Base-by-base conservation (phyloP, 352 stramenopile species). In the Blastocystis sp. region DNA sequence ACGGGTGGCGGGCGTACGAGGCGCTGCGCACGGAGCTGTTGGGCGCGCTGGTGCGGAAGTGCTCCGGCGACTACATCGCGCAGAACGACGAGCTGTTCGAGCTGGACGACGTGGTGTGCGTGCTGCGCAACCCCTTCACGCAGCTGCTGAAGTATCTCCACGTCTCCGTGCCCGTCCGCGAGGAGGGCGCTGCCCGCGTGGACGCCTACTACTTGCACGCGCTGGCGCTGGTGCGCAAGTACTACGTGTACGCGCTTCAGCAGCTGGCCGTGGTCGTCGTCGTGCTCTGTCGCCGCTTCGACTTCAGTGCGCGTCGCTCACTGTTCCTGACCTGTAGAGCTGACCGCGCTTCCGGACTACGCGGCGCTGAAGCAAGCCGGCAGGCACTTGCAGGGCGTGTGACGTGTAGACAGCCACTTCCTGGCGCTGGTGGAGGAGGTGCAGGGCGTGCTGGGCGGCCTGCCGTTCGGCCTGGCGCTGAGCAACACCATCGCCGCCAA, bases 161-260 rank as follows among this genome's bases (percentile, higher is more conserved):
- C 38, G 41, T 52, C 34, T 17, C 11, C n/a, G 66, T 76, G 10
- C 66, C 66, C 53, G 34, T 45, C 11, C 21, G 11, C n/a, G 66
- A 2, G 19, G 28, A 56, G 10, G 38, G 3, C 23, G 40, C 28
- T 23, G 53, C 2, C 28, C 66, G 48, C 10, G n/a, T 81, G 28
- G 70, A 81, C 43, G 23, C 17, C 4, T 81, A 65, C n/a, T 81
- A 62, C 48, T 3, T 81, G 5, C 59, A n/a, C n/a, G 43, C 34
- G 34, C 7, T 81, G 0, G 45, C 70, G 28, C 40, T 10, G 40
- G 61, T 81, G 28, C 48, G 56, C 17, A n/a, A 62, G 48, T 81
- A 64, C 70, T 81, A 81, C 43, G 23, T 62, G 28, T 64, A 62
- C 28, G 70, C 70, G 28, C 59, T 81, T 43, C 70, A 81, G 48